These are phyloP conservation scores for Eucalyptus erythrocorys DNA, from an alignment of 345 rosid species.

Conservation along the genomic window DNA sequence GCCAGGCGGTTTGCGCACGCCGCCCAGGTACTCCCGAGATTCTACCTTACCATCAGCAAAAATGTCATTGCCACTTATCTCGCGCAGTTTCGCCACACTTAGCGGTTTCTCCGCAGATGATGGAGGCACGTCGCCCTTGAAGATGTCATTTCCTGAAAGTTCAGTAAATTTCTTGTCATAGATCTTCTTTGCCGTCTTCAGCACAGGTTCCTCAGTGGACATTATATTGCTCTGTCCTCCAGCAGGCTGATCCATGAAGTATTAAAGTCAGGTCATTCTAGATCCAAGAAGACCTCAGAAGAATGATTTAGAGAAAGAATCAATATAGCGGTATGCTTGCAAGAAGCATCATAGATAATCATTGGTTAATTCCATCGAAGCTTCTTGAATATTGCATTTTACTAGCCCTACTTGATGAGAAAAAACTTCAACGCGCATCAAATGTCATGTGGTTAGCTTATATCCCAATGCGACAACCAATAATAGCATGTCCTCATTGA, in stretches of 20 bases:
- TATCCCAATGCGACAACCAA: not conserved
- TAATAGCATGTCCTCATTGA: not conserved
- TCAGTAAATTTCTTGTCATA: constrained; percentile 59
- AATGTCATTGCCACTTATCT: constrained; percentile 80
- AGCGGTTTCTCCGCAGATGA: constrained; percentile 52
- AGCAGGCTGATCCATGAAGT: constrained; percentile 16
- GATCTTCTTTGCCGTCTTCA: constrained; percentile 88
- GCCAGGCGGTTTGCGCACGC: constrained; percentile 95
- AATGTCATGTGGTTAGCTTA: not conserved
- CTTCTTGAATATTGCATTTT: not conserved
- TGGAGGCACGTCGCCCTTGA: constrained; percentile 54
- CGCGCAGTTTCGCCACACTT: constrained; percentile 64
- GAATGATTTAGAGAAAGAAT: not conserved
- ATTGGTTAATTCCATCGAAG: not conserved
- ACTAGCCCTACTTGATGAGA: not conserved
- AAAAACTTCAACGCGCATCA: not conserved
- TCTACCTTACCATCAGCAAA: constrained; percentile 88
- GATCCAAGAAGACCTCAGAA: not conserved
- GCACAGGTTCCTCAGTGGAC: constrained; percentile 19
- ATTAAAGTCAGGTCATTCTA: not conserved
- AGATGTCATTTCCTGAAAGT: constrained; percentile 79
- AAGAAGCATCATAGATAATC: not conserved
- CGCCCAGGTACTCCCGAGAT: constrained; percentile 81
- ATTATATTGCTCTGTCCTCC: constrained; percentile 17
- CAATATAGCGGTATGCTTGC: not conserved